Percentiles rank a stretch among this genome's conserved stretches.
These are phyloP conservation scores for Pezicula carpinea DNA, from an alignment of 2,329 filamentous ascomycete species.

Conservation along the genomic window DNA sequence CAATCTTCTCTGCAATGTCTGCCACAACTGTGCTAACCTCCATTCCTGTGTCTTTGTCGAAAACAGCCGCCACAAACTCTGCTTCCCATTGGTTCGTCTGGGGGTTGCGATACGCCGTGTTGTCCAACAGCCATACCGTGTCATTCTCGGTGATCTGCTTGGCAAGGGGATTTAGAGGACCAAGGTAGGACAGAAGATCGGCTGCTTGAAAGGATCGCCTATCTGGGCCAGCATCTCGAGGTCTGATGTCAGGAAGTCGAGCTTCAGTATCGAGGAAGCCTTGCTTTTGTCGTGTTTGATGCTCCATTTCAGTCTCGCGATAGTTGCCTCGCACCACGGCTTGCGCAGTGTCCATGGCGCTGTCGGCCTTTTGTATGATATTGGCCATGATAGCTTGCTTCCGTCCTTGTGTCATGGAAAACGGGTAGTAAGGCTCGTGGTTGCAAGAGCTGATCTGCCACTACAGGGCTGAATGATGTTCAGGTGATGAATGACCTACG, in stretches of 20 bases:
- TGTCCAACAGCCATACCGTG: slow-evolving; percentile 85
- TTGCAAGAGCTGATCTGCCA: too few relatives aligned
- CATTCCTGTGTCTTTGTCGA: slow-evolving; percentile 65
- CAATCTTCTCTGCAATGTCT: slow-evolving; percentile 65
- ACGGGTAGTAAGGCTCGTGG: too few relatives aligned
- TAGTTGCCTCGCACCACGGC: neutral
- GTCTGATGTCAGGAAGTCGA: slow-evolving; percentile 35
- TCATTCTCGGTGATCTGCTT: slow-evolving; percentile 56
- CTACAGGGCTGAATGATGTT: too few relatives aligned
- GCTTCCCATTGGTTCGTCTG: slow-evolving; percentile 61
- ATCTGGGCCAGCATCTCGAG: slow-evolving; percentile 20
- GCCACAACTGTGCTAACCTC: slow-evolving; percentile 64
- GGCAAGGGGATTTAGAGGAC: slow-evolving; percentile 51
- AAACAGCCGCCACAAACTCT: slow-evolving; percentile 79
- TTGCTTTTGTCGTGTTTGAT: slow-evolving; percentile 41
- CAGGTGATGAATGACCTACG: too few relatives aligned
- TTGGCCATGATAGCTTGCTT: too few relatives aligned
- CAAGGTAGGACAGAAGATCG: slow-evolving; percentile 45
- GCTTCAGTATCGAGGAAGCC: slow-evolving; percentile 47
- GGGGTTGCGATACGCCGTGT: slow-evolving; percentile 67
- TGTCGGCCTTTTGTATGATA: neutral
- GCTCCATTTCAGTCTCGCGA: slow-evolving; percentile 39
- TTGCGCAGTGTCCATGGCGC: neutral
- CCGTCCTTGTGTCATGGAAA: too few relatives aligned
- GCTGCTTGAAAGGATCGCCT: slow-evolving; percentile 17